Percentiles rank a stretch among this genome's conserved stretches.
Evolutionary conservation across 345 rosid species (phyloP).

Genomic region (Alliaria petiolata): DNA sequence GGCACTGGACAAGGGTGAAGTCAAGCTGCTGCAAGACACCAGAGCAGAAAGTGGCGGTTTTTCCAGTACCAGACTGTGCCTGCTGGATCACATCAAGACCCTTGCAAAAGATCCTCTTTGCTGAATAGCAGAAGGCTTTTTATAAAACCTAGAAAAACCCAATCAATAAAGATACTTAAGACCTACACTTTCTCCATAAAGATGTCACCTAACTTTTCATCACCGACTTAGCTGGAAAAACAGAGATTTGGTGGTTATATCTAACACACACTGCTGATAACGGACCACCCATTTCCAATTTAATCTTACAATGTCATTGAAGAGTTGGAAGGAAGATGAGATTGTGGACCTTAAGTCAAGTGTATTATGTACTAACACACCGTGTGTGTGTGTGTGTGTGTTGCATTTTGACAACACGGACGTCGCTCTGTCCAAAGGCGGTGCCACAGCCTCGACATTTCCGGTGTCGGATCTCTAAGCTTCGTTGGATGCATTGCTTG

Average conservation of each 20-base stretch:
- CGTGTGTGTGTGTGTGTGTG: not conserved
- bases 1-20: too few species aligned
- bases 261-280: conserved; percentile 7
- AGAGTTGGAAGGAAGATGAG: not conserved
- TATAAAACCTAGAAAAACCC: too few species aligned
- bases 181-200: conserved; percentile 21
- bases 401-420: conserved; percentile 82
- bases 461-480: conserved; percentile 79
- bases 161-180: conserved; percentile 10
- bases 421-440: conserved; percentile 90
- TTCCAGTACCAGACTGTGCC: too few species aligned
- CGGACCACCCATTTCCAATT: not conserved
- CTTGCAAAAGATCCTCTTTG: too few species aligned
- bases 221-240: conserved; percentile 20
- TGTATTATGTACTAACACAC: conserved; percentile 16
- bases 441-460: conserved; percentile 96
- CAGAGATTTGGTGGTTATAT: conserved; percentile 15
- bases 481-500: conserved; percentile 91
- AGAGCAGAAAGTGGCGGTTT: too few species aligned
- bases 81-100: too few species aligned
- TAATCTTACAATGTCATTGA: conserved; percentile 6
- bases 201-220: conserved; percentile 20
- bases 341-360: conserved; percentile 15
- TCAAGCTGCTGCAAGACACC: too few species aligned
- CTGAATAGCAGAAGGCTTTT: too few species aligned